Evolutionary conservation across 768 basidiomycete genomes (phyloP).

Genomic region (Mycena polygramma): DNA sequence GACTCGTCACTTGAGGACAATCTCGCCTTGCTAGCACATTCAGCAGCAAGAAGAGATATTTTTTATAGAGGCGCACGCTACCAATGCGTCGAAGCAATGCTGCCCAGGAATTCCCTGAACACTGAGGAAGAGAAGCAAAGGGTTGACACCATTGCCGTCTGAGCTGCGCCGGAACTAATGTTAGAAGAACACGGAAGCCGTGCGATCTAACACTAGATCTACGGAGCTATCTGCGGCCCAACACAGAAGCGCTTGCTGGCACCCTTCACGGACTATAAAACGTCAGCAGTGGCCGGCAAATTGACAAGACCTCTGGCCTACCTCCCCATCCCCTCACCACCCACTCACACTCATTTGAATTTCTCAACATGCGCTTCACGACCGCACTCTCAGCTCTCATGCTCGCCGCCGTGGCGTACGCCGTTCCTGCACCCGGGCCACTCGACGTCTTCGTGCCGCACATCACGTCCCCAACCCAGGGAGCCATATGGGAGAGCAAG

Average conservation of each 20-base stretch:
- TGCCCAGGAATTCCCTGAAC: background rate
- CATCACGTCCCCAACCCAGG: conserved; percentile 41
- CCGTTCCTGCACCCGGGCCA: conserved; percentile 2
- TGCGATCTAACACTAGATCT: background rate
- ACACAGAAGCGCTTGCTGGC: background rate
- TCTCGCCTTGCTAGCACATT: too few relatives aligned
- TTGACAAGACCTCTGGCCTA: background rate
- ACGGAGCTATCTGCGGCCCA: background rate
- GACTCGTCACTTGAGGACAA: too few relatives aligned
- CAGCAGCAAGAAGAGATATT: too few relatives aligned
- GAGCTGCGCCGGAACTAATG: background rate
- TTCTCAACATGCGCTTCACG: conserved; percentile 22
- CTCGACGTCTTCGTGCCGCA: conserved; percentile 46
- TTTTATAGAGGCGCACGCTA: too few relatives aligned
- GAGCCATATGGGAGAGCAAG: conserved; percentile 44
- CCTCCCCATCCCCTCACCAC: background rate
- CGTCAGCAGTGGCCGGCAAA: background rate
- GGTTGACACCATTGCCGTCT: background rate
- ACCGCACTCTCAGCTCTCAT: conserved; percentile 10
- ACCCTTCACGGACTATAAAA: background rate
- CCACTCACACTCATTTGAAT: background rate
- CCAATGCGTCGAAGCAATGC: too few relatives aligned
- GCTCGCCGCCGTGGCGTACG: conserved; percentile 9
- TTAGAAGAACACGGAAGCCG: background rate
- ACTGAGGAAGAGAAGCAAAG: background rate